Evolutionary conservation across 441 rosid genomes (phyloP).

Genomic region (Pelargonium myrrhifolium): DNA sequence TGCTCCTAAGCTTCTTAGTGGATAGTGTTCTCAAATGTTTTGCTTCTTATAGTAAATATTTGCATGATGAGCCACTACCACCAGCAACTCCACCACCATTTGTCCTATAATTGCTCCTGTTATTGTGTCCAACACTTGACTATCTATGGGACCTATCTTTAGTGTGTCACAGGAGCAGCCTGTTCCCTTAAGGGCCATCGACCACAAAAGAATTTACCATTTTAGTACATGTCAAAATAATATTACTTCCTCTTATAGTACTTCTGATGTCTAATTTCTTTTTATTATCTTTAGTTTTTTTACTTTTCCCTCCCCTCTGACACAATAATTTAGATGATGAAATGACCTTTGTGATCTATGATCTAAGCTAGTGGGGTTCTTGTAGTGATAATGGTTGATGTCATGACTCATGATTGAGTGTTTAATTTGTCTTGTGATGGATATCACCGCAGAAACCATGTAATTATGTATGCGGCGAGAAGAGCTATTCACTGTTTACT

Average conservation of each 20-base stretch:
- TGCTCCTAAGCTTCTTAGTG: slow-evolving; percentile 20
- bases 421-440: slow-evolving; percentile 17
- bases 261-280: not conserved
- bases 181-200: slow-evolving; percentile 17
- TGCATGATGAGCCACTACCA: slow-evolving; percentile 39
- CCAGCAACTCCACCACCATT: slow-evolving; percentile 44
- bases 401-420: slow-evolving; percentile 18
- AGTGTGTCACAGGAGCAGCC: not conserved
- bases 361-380: slow-evolving; percentile 20
- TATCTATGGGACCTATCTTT: slow-evolving; percentile 13
- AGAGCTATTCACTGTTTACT: not conserved
- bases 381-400: slow-evolving; percentile 21
- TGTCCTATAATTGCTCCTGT: slow-evolving; percentile 33
- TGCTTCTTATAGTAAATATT: slow-evolving; percentile 24
- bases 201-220: not conserved
- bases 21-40: slow-evolving; percentile 25
- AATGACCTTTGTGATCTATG: not conserved
- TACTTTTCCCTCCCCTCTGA: slow-evolving; percentile 11
- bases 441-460: slow-evolving; percentile 11
- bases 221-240: slow-evolving; percentile 16
- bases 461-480: not conserved
- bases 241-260: slow-evolving; percentile 17
- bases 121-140: slow-evolving; percentile 26
- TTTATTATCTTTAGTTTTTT: not conserved
- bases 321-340: slow-evolving; percentile 18